Conservation (phyloP, 331 rosid species). For the Ulmus americana region DNA sequence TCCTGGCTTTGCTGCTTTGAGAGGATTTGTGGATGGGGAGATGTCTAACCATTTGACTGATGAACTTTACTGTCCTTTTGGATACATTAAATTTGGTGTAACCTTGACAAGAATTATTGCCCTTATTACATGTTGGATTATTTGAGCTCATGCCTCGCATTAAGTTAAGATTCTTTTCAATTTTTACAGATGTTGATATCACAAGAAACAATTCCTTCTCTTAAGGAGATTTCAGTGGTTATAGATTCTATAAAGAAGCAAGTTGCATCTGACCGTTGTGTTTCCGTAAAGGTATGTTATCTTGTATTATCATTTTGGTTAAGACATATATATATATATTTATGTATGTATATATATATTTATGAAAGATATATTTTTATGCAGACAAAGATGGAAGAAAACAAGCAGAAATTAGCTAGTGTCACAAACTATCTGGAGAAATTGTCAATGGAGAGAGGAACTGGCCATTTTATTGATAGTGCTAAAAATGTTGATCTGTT, state of each 20-base stretch:
- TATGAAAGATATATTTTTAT: slow-evolving; percentile 5
- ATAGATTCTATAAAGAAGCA: slow-evolving; percentile 77
- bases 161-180: slow-evolving; percentile 11
- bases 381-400: slow-evolving; percentile 82
- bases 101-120: not conserved
- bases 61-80: not conserved
- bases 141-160: not conserved
- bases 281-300: slow-evolving; percentile 46
- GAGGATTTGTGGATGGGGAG: not conserved
- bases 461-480: slow-evolving; percentile 22
- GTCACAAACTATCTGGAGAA: slow-evolving; percentile 48
- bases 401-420: slow-evolving; percentile 57
- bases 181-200: slow-evolving; percentile 33
- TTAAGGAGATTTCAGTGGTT: slow-evolving; percentile 45
- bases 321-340: not conserved
- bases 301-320: slow-evolving; percentile 1
- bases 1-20: not conserved
- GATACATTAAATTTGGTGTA: slow-evolving; percentile 3
- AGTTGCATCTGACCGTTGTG: slow-evolving; percentile 52
- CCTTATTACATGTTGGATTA: not conserved
- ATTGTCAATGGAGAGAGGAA: slow-evolving; percentile 57
- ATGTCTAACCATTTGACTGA: not conserved
- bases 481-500: slow-evolving; percentile 50
- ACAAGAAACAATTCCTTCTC: slow-evolving; percentile 31
- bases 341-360: not conserved